Conservation (phyloP, 129 eudicot genomes). For the Deinandra increscens region DNA sequence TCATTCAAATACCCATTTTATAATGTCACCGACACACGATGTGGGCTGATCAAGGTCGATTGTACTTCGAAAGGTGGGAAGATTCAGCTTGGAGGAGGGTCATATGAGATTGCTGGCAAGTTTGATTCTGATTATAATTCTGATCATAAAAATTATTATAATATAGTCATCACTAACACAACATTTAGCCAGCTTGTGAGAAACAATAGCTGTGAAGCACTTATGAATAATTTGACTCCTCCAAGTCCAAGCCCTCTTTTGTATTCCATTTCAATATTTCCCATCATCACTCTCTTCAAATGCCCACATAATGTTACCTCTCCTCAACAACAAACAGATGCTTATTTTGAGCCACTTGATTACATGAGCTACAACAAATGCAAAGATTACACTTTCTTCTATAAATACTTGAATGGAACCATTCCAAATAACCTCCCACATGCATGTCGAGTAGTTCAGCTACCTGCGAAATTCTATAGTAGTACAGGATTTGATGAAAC, state of each 20-base stretch:
- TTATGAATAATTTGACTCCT: too few species aligned
- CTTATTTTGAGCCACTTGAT: neutral
- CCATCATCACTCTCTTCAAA: conserved; percentile 35
- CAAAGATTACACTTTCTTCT: too few species aligned
- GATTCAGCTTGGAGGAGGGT: too few species aligned
- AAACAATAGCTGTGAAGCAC: conserved; percentile 9
- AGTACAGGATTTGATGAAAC: neutral
- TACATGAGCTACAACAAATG: conserved; percentile 18
- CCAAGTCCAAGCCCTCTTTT: conserved; percentile 28
- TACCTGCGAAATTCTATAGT: too few species aligned
- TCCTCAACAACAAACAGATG: neutral
- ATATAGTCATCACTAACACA: neutral
- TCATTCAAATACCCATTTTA: too few species aligned
- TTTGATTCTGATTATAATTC: neutral
- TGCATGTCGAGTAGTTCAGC: too few species aligned
- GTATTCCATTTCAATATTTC: conserved; percentile 11
- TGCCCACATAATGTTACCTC: neutral
- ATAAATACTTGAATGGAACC: too few species aligned
- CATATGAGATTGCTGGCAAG: neutral
- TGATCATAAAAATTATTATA: too few species aligned
- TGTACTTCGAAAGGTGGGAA: too few species aligned
- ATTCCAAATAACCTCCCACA: too few species aligned
- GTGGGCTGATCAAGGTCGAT: too few species aligned
- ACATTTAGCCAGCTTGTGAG: neutral
- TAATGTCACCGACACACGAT: too few species aligned